Base-by-base conservation (phyloP, 108 stramenopile species). In the Seminavis robusta region DNA sequence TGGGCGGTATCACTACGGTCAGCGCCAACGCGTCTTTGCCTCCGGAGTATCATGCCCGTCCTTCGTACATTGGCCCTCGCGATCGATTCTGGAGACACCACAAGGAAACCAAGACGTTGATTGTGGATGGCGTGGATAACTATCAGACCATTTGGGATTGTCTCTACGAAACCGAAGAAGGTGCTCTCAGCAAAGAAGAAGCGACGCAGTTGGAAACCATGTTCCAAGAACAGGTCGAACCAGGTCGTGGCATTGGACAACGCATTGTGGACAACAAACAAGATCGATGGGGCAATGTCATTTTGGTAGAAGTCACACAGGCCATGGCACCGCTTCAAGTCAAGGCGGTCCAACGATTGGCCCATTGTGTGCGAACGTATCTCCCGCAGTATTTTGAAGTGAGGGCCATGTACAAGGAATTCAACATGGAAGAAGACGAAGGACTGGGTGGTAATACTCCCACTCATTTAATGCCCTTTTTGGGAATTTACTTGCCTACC, bases 391-490 rank as follows among this genome's bases (percentile, higher is more conserved):
- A 58, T 1, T 71, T 58, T 37, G 69, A 71, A 44, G 48, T 37
- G 20, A 61, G 69, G 21, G 46, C 69, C 31, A 57, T 71, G 61
- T 62, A 62, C 27, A 42, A 62, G 15, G 69, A 71, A 58, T 44
- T 56, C 42, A 52, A 57, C 21, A 36, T 62, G 19, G 62, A 71
- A 28, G 56, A 71, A 34, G 69, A 71, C 37, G 44, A 42, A 16
- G 68, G 68, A 30, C 32, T 56, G 5, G 69, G 69, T 26, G 69
- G 69, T 16, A 71, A 71, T 29, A 59, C 48, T 36, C 69, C 69
- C 23, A 63, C 61, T 6, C 69, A 63, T 32, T 42, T 71, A 26
- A 56, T 29, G 17, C 56, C 61, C 0, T 44, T 63, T 33, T 48
- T 63, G 0, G 48, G 50, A 25, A 33, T 63, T 34, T 71, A 58